Conservation (phyloP, 2,329 filamentous ascomycete genomes). For the Coniochaeta sp. region DNA sequence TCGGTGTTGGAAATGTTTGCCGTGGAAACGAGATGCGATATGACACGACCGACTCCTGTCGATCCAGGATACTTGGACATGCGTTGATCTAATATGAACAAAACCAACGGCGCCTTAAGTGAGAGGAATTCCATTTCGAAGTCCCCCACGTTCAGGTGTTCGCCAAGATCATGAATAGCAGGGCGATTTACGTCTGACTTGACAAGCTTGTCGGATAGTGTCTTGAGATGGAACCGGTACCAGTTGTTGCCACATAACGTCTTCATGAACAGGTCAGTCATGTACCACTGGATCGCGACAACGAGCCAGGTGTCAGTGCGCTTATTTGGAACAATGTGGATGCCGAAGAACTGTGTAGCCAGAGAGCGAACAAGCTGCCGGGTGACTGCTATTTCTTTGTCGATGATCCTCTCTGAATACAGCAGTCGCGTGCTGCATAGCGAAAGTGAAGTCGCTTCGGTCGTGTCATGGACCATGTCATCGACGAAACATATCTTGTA, state of each 20-base stretch:
- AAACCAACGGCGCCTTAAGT: conserved; percentile 81
- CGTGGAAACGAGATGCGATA: conserved; percentile 78
- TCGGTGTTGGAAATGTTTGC: conserved; percentile 52
- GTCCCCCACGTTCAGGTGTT: conserved; percentile 68
- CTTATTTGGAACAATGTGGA: conserved; percentile 81
- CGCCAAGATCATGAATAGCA: conserved; percentile 73
- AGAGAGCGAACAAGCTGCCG: conserved; percentile 75
- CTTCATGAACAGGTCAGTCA: conserved; percentile 89
- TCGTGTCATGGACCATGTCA: conserved; percentile 69
- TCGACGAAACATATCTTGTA: conserved; percentile 95
- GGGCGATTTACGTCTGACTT: conserved; percentile 76
- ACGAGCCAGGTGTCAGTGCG: conserved; percentile 82
- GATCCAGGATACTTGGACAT: conserved; percentile 84
- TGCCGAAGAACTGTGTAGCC: conserved; percentile 88
- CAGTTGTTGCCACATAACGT: conserved; percentile 91
- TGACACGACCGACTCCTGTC: conserved; percentile 74
- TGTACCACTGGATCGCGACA: conserved; percentile 85
- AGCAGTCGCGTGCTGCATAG: conserved; percentile 83
- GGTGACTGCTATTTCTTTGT: conserved; percentile 76
- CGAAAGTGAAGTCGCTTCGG: conserved; percentile 74
- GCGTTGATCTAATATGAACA: conserved; percentile 89
- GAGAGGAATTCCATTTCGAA: conserved; percentile 88
- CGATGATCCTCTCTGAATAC: conserved; percentile 77
- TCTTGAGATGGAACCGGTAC: conserved; percentile 84
- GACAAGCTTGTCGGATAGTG: conserved; percentile 72